Evolutionary conservation across 169 alveolate genomes (phyloP).

Genomic region (Theileria parva): DNA sequence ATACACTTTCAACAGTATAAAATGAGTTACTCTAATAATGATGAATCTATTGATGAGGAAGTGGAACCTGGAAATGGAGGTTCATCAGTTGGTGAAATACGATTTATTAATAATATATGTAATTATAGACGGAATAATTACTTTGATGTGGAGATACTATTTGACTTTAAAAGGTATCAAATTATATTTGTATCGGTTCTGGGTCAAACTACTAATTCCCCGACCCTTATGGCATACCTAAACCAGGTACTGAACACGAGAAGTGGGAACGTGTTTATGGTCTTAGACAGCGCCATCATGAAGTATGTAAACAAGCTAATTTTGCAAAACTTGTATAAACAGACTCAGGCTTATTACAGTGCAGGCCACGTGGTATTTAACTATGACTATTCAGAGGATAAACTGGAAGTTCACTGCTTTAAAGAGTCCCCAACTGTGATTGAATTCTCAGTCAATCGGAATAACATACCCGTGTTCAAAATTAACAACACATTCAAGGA

Average conservation of each 20-base stretch:
- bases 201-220: slow-evolving; percentile 13
- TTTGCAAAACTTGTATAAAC: neutral
- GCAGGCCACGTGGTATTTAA: neutral
- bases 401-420: neutral
- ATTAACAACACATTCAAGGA: neutral
- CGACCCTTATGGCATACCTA: slow-evolving; percentile 11
- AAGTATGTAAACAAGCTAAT: neutral
- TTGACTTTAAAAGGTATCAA: slow-evolving; percentile 58
- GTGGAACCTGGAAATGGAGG: slow-evolving; percentile 34
- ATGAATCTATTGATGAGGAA: neutral
- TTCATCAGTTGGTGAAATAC: slow-evolving; percentile 12
- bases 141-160: slow-evolving; percentile 37
- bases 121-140: slow-evolving; percentile 4
- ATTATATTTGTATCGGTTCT: neutral
- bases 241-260: slow-evolving; percentile 10
- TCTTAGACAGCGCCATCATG: neutral
- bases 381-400: neutral
- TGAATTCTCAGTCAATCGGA: neutral
- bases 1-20: neutral
- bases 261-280: slow-evolving; percentile 31
- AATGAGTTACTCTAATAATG: slow-evolving; percentile 8
- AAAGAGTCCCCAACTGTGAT: neutral
- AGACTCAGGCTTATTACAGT: neutral
- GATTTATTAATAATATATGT: neutral
- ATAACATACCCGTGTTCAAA: neutral